Evolutionary conservation across 2,329 filamentous ascomycete species (phyloP).

Genomic region (Fusarium albosuccineum): DNA sequence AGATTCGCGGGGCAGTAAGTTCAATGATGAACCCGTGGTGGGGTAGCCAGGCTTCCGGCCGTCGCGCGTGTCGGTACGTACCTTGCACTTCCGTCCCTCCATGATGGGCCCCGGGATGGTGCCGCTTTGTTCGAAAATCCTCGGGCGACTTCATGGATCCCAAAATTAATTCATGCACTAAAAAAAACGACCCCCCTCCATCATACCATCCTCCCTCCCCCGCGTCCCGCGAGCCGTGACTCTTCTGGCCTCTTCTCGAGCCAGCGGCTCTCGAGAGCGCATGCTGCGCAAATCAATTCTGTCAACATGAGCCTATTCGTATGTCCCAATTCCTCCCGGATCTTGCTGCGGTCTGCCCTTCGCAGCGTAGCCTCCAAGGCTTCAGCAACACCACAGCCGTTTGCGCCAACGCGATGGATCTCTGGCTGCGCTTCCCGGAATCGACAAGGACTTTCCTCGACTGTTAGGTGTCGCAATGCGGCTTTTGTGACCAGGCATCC

Average conservation of each 20-base stretch:
- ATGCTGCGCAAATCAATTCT: slow-evolving; percentile 35
- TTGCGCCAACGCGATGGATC: slow-evolving; percentile 42
- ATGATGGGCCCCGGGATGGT: slow-evolving; percentile 13
- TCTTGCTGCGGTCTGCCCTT: slow-evolving; percentile 47
- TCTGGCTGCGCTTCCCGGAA: slow-evolving; percentile 29
- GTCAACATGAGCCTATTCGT: slow-evolving; percentile 47
- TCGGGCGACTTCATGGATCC: slow-evolving; percentile 30
- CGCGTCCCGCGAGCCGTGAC: slow-evolving; percentile 14
- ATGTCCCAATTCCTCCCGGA: slow-evolving; percentile 48
- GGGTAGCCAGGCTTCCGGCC: slow-evolving; percentile 38
- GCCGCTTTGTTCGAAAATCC: slow-evolving; percentile 38
- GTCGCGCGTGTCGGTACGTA: slow-evolving; percentile 37
- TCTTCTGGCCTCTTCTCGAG: slow-evolving; percentile 36
- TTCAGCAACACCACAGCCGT: slow-evolving; percentile 34
- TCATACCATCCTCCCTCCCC: slow-evolving; percentile 34
- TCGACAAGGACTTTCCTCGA: slow-evolving; percentile 19
- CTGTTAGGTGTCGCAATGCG: slow-evolving; percentile 20
- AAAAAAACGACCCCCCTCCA: slow-evolving; percentile 10
- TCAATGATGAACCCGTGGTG: slow-evolving; percentile 27
- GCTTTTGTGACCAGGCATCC: slow-evolving; percentile 28
- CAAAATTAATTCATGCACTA: slow-evolving; percentile 47
- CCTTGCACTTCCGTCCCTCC: slow-evolving; percentile 5
- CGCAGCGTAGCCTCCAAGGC: slow-evolving; percentile 42
- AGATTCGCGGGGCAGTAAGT: slow-evolving; percentile 27
- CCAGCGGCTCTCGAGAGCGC: slow-evolving; percentile 43